Percentiles rank a stretch among this genome's conserved stretches.
Evolutionary conservation across 225 moss, liverwort and hornwort genomes (phyloP).

Genomic region (Climacium dendroides): DNA sequence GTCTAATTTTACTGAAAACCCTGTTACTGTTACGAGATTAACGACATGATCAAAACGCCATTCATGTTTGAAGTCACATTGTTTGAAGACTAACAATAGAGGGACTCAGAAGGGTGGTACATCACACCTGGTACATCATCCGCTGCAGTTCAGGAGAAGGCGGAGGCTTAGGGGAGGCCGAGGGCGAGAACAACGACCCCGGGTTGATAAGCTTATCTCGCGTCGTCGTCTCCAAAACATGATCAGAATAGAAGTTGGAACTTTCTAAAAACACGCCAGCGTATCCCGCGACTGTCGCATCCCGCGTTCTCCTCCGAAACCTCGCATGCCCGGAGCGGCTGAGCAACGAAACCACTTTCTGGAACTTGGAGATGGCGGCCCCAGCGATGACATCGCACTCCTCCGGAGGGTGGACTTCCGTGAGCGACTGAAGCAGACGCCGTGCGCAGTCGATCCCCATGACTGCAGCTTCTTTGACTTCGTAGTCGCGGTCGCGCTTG

Average conservation of each 20-base stretch:
- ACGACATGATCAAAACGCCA: not conserved
- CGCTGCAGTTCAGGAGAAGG: conserved; percentile 16
- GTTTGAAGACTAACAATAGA: not conserved
- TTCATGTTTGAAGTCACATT: not conserved
- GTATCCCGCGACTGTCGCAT: conserved; percentile 16
- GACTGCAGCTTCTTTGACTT: conserved; percentile 69
- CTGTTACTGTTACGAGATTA: not conserved
- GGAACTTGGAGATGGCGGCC: conserved; percentile 58
- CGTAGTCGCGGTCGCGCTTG: conserved; percentile 53
- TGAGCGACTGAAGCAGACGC: conserved; percentile 66
- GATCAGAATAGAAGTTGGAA: conserved; percentile 17
- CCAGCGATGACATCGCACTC: conserved; percentile 45
- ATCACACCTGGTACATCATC: conserved; percentile 29
- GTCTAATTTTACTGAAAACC: not conserved
- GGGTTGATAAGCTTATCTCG: not conserved
- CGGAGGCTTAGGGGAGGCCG: not conserved
- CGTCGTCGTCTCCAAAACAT: not conserved
- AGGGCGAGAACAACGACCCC: not conserved
- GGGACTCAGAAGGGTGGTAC: not conserved
- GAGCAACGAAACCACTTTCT: conserved; percentile 51
- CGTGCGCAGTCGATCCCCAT: conserved; percentile 81
- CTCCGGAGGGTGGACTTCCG: conserved; percentile 36
- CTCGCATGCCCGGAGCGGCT: conserved; percentile 54
- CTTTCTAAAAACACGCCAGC: conserved; percentile 35
- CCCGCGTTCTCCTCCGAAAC: conserved; percentile 40